Evolutionary conservation across 805 yeast species (phyloP).

Genomic region (Cyberlindnera euphorbiiphila): DNA sequence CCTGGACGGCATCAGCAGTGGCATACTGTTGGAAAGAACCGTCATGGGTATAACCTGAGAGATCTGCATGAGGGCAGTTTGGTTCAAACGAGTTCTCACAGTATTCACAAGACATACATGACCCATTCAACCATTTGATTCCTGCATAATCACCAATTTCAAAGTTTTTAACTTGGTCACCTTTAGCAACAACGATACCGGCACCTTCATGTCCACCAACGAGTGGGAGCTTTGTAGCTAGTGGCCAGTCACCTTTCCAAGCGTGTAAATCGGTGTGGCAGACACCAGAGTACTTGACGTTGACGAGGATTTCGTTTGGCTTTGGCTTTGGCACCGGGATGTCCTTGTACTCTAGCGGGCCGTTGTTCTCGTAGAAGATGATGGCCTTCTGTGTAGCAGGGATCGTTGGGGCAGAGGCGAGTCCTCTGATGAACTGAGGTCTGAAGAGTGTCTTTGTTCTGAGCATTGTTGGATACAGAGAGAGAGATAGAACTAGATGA

Average conservation of each 20-base stretch:
- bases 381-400: conserved; percentile 52
- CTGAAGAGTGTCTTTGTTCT: conserved; percentile 9
- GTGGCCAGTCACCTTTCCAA: conserved; percentile 68
- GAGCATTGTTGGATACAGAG: conserved; percentile 6
- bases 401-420: conserved; percentile 28
- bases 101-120: conserved; percentile 57
- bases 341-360: conserved; percentile 45
- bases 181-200: conserved; percentile 58
- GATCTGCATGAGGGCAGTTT: conserved; percentile 62
- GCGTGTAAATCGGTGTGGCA: conserved; percentile 67
- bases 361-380: conserved; percentile 47
- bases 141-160: conserved; percentile 60
- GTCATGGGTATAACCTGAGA: conserved; percentile 84
- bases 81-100: conserved; percentile 52
- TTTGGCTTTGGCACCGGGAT: conserved; percentile 56
- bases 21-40: conserved; percentile 91
- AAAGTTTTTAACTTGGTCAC: conserved; percentile 52
- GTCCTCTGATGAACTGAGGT: conserved; percentile 17
- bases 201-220: conserved; percentile 72
- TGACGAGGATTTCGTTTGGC: conserved; percentile 52
- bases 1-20: conserved; percentile 83
- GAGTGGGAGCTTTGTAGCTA: conserved; percentile 50
- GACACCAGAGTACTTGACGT: conserved; percentile 62
- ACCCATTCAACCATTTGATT: conserved; percentile 59
- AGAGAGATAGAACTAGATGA: background rate